Evolutionary conservation across 2,329 filamentous ascomycete species (phyloP).

Genomic region (Colletotrichum plurivorum): DNA sequence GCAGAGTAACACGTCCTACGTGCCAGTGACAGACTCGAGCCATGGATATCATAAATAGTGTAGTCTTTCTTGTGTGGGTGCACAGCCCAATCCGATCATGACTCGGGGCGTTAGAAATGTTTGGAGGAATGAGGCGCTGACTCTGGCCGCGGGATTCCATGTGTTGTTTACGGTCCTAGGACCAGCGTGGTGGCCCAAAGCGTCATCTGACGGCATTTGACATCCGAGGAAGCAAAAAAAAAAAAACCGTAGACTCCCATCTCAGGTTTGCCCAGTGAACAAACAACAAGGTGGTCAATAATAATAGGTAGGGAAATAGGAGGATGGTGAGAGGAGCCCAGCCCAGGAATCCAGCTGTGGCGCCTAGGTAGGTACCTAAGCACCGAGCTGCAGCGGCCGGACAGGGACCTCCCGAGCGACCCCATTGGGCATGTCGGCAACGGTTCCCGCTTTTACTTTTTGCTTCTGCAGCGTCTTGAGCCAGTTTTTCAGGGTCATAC

Average conservation of each 20-base stretch:
- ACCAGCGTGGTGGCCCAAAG: neutral
- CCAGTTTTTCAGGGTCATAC: constrained; percentile 29
- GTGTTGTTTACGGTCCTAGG: neutral
- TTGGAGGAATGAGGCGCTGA: neutral
- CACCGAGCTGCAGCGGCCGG: constrained; percentile 24
- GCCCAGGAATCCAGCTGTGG: constrained; percentile 14
- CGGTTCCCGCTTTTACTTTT: neutral
- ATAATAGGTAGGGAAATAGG: constrained; percentile 19
- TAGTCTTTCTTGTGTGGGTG: constrained; percentile 6
- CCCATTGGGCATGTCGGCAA: constrained; percentile 15
- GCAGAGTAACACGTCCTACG: neutral
- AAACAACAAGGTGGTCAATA: constrained; percentile 4
- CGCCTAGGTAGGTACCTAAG: constrained; percentile 22
- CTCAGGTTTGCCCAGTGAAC: constrained; percentile 11
- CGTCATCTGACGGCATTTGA: constrained; percentile 8
- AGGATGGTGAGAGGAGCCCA: constrained; percentile 29
- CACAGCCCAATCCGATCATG: constrained; percentile 16
- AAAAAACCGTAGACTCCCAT: neutral
- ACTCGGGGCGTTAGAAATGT: constrained; percentile 14
- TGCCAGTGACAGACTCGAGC: constrained; percentile 1
- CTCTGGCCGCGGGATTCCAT: neutral
- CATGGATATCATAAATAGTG: constrained; percentile 13
- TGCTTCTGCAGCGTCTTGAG: constrained; percentile 13
- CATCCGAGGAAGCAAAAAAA: constrained; percentile 10
- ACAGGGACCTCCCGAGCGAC: constrained; percentile 25